Base-by-base conservation (phyloP, 306 rosid species). In the Erythrophleum fordii region DNA sequence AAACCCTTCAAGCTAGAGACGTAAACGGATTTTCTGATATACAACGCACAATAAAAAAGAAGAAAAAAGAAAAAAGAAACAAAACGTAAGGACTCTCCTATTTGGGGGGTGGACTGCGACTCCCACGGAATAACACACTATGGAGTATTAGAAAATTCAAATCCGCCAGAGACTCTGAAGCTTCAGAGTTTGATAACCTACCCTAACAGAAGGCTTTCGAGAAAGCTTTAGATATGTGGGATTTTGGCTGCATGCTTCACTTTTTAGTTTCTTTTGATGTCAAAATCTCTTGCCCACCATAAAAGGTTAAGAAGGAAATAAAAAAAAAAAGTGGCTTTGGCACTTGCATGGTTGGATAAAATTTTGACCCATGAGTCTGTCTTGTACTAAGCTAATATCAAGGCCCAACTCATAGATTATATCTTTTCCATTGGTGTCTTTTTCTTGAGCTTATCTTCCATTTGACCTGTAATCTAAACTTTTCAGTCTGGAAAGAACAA, bases 201-300 rank as follows among this genome's bases (percentile, higher is more conserved):
- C 11, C 18, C 65, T 58, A 58, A 35, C 17, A 11, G 16, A 58
- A 58, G 65, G 35, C 65, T 58, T 25, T 58, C 25, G 35, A 77
- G 70, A 86, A 83, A 73, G 85, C 81, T 73, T 80, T 86, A 76
- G 79, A 83, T 39, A 81, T 73, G 84, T 77, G 83, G 65, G 85
- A 83, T 83, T 65, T 86, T 83, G 85, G 85, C 83, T 83, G 51
- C 53, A 83, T 69, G 79, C 85, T 86, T 77, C 83, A 80, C 84
- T 80, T 73, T 86, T 60, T 86, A 80, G 85, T 75, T 83, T 70
- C 90, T 74, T 86, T 86, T 83, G 18, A 81, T 83, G 90, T 77
- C 87, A 76, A 76, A 58, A 58, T 80, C 85, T 80, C 80, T 29
- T 41, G 71, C 69, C 69, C 82, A 71, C 77, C 45, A 62, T 22